A percentile compares a stretch with the other conserved stretches of the same genome.
phyloP scores from a whole-genome alignment of 2,329 filamentous ascomycete species.

The Fusarium sulawesiense region DNA sequence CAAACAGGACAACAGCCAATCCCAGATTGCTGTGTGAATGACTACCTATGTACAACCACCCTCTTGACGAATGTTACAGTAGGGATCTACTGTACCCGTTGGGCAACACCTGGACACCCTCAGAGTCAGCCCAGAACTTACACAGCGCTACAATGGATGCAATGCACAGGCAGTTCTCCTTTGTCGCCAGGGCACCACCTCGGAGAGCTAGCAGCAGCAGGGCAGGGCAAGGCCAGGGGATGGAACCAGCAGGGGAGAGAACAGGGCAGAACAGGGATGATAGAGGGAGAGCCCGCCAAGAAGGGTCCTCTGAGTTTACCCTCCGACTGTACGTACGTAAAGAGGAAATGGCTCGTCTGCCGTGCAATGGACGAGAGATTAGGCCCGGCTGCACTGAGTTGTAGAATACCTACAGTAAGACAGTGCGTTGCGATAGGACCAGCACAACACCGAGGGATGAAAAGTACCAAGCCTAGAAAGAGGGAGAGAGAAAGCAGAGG shows the following conservation, averaged over 20 bases:
- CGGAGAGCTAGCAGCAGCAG: constrained; percentile 24
- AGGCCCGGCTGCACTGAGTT: neutral
- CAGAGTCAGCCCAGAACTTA: constrained; percentile 13
- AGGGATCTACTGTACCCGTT: constrained; percentile 16
- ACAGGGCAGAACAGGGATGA: constrained; percentile 26
- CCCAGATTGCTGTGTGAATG: constrained; percentile 22
- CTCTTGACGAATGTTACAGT: constrained; percentile 27
- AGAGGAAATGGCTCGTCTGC: constrained; percentile 10
- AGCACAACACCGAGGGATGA: constrained; percentile 2
- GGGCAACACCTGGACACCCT: constrained; percentile 11
- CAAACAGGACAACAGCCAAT: constrained; percentile 29
- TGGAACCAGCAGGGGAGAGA: constrained; percentile 13
- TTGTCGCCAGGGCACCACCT: constrained; percentile 42
- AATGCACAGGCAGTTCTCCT: constrained; percentile 37
- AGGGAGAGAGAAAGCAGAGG: constrained; percentile 11
- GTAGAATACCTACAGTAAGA: constrained; percentile 1
- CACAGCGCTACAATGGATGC: constrained; percentile 8
- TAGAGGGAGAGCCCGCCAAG: constrained; percentile 36
- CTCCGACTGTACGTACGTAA: constrained; percentile 1
- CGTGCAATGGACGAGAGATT: constrained; percentile 4
- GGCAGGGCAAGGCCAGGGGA: constrained; percentile 38
- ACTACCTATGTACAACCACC: constrained; percentile 23
- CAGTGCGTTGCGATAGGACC: constrained; percentile 16
- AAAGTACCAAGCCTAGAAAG: constrained; percentile 6
- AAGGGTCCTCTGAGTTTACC: constrained; percentile 23